phyloP scores from a whole-genome alignment of 768 basidiomycete genomes.

The Macrocybe gigantea region DNA sequence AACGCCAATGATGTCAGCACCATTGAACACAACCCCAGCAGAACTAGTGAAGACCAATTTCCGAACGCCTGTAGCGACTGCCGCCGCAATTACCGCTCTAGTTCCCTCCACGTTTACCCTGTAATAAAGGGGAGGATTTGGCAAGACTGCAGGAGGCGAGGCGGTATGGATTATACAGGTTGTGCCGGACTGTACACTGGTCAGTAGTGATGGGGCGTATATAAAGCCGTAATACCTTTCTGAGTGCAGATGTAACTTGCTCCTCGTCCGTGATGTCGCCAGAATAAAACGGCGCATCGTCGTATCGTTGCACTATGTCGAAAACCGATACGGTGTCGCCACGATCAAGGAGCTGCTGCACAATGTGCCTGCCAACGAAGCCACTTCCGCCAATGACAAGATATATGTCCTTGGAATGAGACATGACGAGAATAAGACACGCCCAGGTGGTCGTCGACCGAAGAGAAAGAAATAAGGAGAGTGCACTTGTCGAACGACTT shows the following conservation, averaged over 20 bases:
- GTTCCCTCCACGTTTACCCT: constrained; percentile 96
- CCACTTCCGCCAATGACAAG: constrained; percentile 94
- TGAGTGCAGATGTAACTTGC: constrained; percentile 65
- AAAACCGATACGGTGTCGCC: constrained; percentile 81
- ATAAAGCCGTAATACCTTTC: constrained; percentile 42
- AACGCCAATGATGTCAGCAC: constrained; percentile 70
- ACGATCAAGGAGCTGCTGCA: constrained; percentile 74
- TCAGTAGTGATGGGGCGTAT: constrained; percentile 1
- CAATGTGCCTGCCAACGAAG: constrained; percentile 88
- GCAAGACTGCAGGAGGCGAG: constrained; percentile 63
- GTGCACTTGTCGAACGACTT: constrained; percentile 16
- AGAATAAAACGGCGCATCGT: constrained; percentile 82
- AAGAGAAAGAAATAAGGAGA: not conserved
- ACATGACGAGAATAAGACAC: no score
- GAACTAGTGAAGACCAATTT: constrained; percentile 95
- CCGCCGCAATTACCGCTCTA: constrained; percentile 76
- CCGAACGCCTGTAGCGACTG: constrained; percentile 60
- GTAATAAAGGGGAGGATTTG: constrained; percentile 69
- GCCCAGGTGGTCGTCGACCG: no score
- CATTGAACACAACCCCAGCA: constrained; percentile 87
- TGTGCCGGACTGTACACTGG: constrained; percentile 53
- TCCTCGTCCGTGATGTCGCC: constrained; percentile 83
- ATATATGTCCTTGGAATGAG: constrained; percentile 54
- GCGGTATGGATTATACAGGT: constrained; percentile 97
- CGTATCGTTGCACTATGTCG: constrained; percentile 88